Conservation (phyloP, 2,329 filamentous ascomycete species). For the Mycosphaerella sp. region DNA sequence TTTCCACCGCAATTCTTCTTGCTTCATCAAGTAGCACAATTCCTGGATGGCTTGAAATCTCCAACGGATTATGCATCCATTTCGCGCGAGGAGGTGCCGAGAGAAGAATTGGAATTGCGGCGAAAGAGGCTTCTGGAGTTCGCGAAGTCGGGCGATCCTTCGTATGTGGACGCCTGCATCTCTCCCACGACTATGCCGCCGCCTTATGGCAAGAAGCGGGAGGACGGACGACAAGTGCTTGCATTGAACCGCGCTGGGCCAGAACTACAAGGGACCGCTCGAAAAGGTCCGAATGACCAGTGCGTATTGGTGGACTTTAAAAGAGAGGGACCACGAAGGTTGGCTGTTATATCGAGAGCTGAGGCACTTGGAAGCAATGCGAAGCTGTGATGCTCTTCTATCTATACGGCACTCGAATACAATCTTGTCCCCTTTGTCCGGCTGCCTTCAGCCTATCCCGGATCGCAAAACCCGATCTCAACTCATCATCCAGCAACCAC, state of each 20-base stretch:
- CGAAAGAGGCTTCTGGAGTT: slow-evolving; percentile 51
- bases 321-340: slow-evolving; percentile 50
- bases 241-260: slow-evolving; percentile 49
- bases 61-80: slow-evolving; percentile 30
- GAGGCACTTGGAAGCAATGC: slow-evolving; percentile 31
- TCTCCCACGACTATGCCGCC: slow-evolving; percentile 36
- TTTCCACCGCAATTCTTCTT: slow-evolving; percentile 88
- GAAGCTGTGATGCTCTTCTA: neutral
- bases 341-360: slow-evolving; percentile 44
- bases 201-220: slow-evolving; percentile 34
- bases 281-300: slow-evolving; percentile 48
- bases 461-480: too few species aligned
- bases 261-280: slow-evolving; percentile 42
- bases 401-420: neutral
- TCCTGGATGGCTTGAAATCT: slow-evolving; percentile 26
- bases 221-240: slow-evolving; percentile 48
- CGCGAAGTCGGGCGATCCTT: slow-evolving; percentile 32
- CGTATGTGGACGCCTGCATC: slow-evolving; percentile 42
- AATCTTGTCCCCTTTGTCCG: neutral
- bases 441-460: neutral
- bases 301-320: slow-evolving; percentile 53
- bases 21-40: slow-evolving; percentile 45
- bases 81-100: slow-evolving; percentile 20
- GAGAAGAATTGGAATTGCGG: slow-evolving; percentile 43
- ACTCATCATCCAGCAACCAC: too few species aligned